A percentile compares a stretch with the other conserved stretches of the same genome.
Evolutionary conservation across 305 asterid genomes (phyloP).

Genomic region (Rubia balearica): DNA sequence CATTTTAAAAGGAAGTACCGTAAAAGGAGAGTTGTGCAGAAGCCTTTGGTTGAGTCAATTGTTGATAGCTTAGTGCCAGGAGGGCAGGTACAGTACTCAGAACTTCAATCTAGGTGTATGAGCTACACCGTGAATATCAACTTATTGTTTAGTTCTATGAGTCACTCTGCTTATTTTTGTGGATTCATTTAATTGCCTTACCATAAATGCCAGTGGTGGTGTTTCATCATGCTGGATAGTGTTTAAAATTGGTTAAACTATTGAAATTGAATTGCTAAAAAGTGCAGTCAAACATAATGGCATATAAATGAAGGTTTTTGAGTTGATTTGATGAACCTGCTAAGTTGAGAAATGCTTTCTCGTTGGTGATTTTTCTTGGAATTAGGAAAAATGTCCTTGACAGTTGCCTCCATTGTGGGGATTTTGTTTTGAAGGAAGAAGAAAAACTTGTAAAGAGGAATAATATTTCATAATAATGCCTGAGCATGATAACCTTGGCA

Average conservation of each 20-base stretch:
- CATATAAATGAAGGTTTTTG: not conserved
- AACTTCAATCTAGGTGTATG: slow-evolving; percentile 6
- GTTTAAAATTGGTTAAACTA: not conserved
- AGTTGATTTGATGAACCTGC: not conserved
- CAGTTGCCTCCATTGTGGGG: not conserved
- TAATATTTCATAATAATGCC: not conserved
- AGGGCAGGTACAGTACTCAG: slow-evolving; percentile 51
- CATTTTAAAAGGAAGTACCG: slow-evolving; percentile 83
- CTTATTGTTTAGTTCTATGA: not conserved
- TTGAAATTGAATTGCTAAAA: not conserved
- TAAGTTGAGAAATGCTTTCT: not conserved
- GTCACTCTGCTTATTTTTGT: not conserved
- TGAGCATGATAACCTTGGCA: not conserved
- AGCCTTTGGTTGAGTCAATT: slow-evolving; percentile 73
- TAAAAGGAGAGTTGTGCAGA: slow-evolving; percentile 83
- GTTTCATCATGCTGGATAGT: not conserved
- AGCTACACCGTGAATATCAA: not conserved
- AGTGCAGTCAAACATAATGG: not conserved
- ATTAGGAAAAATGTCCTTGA: not conserved
- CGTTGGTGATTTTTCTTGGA: not conserved
- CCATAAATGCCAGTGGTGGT: not conserved
- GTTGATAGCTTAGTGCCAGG: slow-evolving; percentile 45
- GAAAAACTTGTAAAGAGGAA: not conserved
- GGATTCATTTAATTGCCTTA: not conserved
- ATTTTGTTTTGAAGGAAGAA: not conserved